Evolutionary conservation across 1,139 yeast genomes (phyloP).

Genomic region (Scheffersomyces insectosa): DNA sequence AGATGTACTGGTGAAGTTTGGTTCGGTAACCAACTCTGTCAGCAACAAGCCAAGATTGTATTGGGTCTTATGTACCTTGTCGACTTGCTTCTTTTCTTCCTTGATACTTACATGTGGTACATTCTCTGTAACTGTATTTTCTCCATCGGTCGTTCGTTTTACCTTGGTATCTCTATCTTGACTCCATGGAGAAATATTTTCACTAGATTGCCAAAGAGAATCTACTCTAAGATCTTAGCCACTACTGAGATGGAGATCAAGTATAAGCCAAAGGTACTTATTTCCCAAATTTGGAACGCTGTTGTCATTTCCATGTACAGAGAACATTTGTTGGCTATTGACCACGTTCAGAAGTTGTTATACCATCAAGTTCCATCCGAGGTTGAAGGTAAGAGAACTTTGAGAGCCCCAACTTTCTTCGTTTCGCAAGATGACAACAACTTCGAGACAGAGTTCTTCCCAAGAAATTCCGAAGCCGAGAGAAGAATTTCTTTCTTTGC

Average conservation of each 20-base stretch:
- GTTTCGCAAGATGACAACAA: conserved; percentile 97
- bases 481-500: conserved; percentile 99
- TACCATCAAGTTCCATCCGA: conserved; percentile 98
- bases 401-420: conserved; percentile 98
- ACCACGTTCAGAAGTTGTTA: conserved; percentile 93
- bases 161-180: conserved; percentile 95
- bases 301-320: conserved; percentile 98
- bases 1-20: conserved; percentile 82
- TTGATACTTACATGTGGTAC: conserved; percentile 99
- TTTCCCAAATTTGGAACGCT: conserved; percentile 99
- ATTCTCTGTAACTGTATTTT: conserved; percentile 91
- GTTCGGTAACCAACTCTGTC: conserved; percentile 76
- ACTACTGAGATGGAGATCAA: conserved; percentile 99
- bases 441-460: conserved; percentile 94
- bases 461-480: conserved; percentile 95
- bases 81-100: conserved; percentile 91
- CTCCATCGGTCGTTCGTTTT: conserved; percentile 96
- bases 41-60: conserved; percentile 82
- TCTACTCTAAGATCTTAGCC: conserved; percentile 94
- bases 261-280: conserved; percentile 96
- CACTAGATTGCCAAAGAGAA: conserved; percentile 97
- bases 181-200: conserved; percentile 99
- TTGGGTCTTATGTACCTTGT: conserved; percentile 90
- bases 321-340: conserved; percentile 95
- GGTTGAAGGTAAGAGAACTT: conserved; percentile 95